Percentiles rank a stretch among this genome's conserved stretches.
These are phyloP conservation scores for Aspergillus funiculosus DNA, from an alignment of 495 filamentous ascomycete species.

Conservation along the genomic window DNA sequence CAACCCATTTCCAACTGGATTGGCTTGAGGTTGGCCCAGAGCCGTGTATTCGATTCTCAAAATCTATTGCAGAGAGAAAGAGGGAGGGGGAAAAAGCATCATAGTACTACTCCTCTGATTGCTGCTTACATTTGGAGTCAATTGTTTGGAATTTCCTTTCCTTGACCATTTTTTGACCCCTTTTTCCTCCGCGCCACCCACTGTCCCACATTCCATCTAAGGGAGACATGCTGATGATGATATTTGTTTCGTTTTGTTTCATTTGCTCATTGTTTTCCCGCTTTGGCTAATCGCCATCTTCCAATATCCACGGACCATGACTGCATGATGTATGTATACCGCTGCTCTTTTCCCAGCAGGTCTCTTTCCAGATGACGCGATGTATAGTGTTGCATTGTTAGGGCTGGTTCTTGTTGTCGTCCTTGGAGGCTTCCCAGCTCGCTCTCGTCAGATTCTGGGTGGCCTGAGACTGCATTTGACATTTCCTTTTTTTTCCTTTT, in stretches of 20 bases:
- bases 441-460: slow-evolving; percentile 1
- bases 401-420: slow-evolving; percentile 12
- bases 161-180: slow-evolving; percentile 14
- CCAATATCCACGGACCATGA: slow-evolving; percentile 34
- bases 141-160: neutral
- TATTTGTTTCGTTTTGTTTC: slow-evolving; percentile 11
- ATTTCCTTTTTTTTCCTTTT: slow-evolving; percentile 10
- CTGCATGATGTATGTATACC: slow-evolving; percentile 40
- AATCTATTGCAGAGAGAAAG: slow-evolving; percentile 2
- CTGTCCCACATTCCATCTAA: neutral
- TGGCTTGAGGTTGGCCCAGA: slow-evolving; percentile 28
- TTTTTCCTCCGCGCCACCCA: slow-evolving; percentile 11
- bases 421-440: slow-evolving; percentile 2
- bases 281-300: slow-evolving; percentile 16
- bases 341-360: slow-evolving; percentile 20
- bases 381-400: slow-evolving; percentile 25
- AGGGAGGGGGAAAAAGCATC: neutral
- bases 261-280: slow-evolving; percentile 8
- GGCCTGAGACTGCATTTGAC: slow-evolving; percentile 5
- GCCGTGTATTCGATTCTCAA: slow-evolving; percentile 14
- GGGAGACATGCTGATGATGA: slow-evolving; percentile 14
- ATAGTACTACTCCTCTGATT: too few relatives aligned
- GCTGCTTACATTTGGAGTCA: too few relatives aligned
- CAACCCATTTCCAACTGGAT: slow-evolving; percentile 27
- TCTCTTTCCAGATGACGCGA: slow-evolving; percentile 15